A percentile compares a stretch with the other conserved stretches of the same genome.
phyloP scores from a whole-genome alignment of 1,284 basidiomycete species.

The Cystobasidiaceae sp. region DNA sequence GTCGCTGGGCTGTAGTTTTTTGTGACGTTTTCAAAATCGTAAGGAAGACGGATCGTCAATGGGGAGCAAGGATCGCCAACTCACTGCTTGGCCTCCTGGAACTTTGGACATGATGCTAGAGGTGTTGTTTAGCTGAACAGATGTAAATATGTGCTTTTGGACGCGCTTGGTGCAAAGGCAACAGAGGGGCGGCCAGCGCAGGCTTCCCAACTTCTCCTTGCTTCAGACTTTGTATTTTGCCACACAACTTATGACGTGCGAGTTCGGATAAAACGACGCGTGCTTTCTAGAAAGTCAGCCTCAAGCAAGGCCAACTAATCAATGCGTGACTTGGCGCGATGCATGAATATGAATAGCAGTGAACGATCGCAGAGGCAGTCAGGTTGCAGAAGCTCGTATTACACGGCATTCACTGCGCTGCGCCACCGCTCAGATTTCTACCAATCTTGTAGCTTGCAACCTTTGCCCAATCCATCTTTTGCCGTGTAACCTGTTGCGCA shows the following conservation, averaged over 20 bases:
- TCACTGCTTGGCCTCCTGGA: constrained; percentile 30
- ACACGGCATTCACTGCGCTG: not conserved
- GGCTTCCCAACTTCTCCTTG: too few species aligned
- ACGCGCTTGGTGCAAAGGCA: too few species aligned
- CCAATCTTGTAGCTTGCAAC: constrained; percentile 77
- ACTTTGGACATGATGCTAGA: constrained; percentile 26
- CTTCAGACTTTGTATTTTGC: too few species aligned
- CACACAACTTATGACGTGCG: too few species aligned
- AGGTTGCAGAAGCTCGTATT: not conserved
- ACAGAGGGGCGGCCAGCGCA: too few species aligned
- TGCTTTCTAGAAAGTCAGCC: too few species aligned
- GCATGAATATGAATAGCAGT: too few species aligned
- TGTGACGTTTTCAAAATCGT: not conserved
- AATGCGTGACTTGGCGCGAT: too few species aligned
- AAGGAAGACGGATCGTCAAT: not conserved
- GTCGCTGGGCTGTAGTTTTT: constrained; percentile 19
- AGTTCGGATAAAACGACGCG: too few species aligned
- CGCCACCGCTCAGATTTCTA: constrained; percentile 56
- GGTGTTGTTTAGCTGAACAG: not conserved
- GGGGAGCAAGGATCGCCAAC: constrained; percentile 5
- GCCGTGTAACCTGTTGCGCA: constrained; percentile 49
- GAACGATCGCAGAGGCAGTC: not conserved
- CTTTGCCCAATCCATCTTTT: constrained; percentile 92
- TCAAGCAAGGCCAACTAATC: too few species aligned
- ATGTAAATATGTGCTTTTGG: too few species aligned